Evolutionary conservation across 2,329 filamentous ascomycete genomes (phyloP).

Genomic region (Alternaria sp.): DNA sequence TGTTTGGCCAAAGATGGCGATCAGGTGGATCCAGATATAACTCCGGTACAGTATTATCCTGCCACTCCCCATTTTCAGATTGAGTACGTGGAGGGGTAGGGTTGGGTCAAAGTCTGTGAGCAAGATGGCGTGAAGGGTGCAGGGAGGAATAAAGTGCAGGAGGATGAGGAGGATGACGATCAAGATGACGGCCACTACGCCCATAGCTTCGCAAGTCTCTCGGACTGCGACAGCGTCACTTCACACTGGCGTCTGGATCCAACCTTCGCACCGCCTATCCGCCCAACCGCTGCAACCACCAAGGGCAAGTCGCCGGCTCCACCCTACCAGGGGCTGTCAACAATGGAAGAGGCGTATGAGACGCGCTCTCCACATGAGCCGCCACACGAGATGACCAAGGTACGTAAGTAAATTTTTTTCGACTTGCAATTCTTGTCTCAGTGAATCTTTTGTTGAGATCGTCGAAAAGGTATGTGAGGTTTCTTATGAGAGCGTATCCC

Average conservation of each 20-base stretch:
- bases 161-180: background rate
- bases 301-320: background rate
- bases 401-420: background rate
- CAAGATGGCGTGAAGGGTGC: background rate
- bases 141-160: background rate
- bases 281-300: background rate
- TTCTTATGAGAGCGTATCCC: background rate
- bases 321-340: background rate
- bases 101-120: background rate
- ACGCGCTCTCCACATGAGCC: background rate
- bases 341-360: background rate
- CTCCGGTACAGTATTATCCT: background rate
- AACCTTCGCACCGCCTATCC: background rate
- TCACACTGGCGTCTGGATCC: slow-evolving; percentile 4
- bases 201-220: slow-evolving; percentile 1
- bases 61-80: background rate
- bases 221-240: slow-evolving; percentile 6
- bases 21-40: background rate
- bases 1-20: background rate
- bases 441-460: too few species aligned
- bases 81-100: background rate
- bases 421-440: too few species aligned
- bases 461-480: background rate
- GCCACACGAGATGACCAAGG: background rate
- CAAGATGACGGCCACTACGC: background rate